These are phyloP conservation scores for Schizosaccharomyces lindneri DNA, from an alignment of 805 yeast genomes.

Conservation along the genomic window DNA sequence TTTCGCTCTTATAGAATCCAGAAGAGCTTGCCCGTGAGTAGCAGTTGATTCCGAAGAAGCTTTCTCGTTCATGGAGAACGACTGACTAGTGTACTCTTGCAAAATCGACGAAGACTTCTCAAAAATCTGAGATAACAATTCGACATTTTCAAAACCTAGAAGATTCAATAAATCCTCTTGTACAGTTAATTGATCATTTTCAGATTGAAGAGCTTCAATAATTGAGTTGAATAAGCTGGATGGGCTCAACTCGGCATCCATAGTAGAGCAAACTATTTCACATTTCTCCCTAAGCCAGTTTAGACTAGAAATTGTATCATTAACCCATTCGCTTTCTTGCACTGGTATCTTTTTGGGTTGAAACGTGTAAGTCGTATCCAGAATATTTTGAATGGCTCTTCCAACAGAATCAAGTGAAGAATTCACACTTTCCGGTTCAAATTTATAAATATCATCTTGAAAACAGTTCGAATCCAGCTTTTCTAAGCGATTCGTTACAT, in stretches of 20 bases:
- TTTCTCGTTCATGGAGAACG: neutral
- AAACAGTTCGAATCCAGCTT: neutral
- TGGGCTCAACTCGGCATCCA: neutral
- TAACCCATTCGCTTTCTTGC: too few species aligned
- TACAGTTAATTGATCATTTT: constrained; percentile 28
- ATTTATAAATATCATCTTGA: neutral
- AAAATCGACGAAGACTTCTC: constrained; percentile 9
- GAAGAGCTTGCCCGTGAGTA: neutral
- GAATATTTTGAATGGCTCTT: neutral
- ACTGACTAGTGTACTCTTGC: constrained; percentile 1
- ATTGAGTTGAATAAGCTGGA: constrained; percentile 1
- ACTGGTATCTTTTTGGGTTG: too few species aligned
- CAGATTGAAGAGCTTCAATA: constrained; percentile 12
- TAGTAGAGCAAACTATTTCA: too few species aligned
- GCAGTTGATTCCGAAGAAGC: neutral
- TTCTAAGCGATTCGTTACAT: neutral
- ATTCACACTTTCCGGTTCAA: neutral
- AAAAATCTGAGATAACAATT: constrained; percentile 35
- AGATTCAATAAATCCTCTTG: constrained; percentile 57
- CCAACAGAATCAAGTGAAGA: neutral
- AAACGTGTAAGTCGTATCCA: neutral
- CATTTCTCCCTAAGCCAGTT: too few species aligned
- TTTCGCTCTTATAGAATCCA: neutral
- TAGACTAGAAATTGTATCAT: too few species aligned
- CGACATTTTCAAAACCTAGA: constrained; percentile 69